Evolutionary conservation across 2,329 filamentous ascomycete species (phyloP), one percentile per base, ranked within the genome.

Genomic region (Penicillium rolfsii): DNA sequence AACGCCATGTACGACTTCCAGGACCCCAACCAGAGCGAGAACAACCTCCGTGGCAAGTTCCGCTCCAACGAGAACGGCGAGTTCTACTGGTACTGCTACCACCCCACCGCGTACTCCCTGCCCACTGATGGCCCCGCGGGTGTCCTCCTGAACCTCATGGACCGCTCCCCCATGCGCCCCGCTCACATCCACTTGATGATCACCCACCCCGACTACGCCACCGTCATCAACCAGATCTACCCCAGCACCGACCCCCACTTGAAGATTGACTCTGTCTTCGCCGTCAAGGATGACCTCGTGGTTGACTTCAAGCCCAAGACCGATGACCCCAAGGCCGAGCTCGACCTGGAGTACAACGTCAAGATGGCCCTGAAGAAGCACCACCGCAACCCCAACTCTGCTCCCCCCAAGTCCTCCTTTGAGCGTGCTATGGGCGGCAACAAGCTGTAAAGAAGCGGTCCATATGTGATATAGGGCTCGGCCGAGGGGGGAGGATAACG

Each of bases 31-130:
- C 89, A 91, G 81, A 79, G 80, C 53, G 85, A 86, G 73, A 89
- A 91, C 83, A 92, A 92, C 81, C 82, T 91, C 45, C 85, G 89
- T 46, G 89, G 89, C 74, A 91, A 91, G 80, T 91, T 91, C 82
- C 84, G 83, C 69, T 85, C 87, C 65, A 85, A 91, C 75, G 84
- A 84, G 69, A 83, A 91, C 64, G 89, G 89, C 68, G 83, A 87
- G 64, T 76, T 73, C 74, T 90, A 88, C 78, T 84, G 82, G 78
- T 88, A 90, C 77, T 91, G 91, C 84, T 91, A 89, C 82, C 85
- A 89, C 77, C 89, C 89, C 0, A 91, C 89, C 0, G 86, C 87
- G 5, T 91, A 91, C 79, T 88, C 87, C 41, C 81, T 91, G 63
- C 88, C 88, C 48, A 87, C 83, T 54, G 86, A 90, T 68, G 89